Evolutionary conservation across 306 rosid genomes (phyloP), one percentile per base, ranked within the genome.

Genomic region (Cicer yamashitae): DNA sequence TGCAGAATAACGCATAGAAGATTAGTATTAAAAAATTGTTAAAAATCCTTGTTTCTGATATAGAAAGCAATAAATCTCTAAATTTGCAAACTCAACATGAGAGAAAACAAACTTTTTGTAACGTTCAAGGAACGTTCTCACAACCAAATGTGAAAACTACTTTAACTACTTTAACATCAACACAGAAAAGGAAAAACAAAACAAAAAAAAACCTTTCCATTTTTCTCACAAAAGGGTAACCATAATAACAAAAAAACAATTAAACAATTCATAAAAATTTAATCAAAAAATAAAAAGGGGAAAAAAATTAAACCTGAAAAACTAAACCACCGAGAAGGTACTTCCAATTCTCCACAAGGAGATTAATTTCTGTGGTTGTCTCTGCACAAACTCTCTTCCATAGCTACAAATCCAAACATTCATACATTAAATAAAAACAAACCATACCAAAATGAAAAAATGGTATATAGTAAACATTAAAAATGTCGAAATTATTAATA

Each of bases 261-360:
- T 3, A 56, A 66, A 73, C 43, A 22, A 40, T 43, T 53, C 65
- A 73, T 50, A 41, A 48, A 40, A 75, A 46, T 10, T 10, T 37
- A 54, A 74, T 71, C 64, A 76, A 57, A 60, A 79, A 8, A 25
- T 25, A 2, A 30, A 53, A n/a, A n/a, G 6, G 7, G 7, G 10
- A 3, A 1, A 14, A 1, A 17, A 22, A 63, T 45, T 51, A 8
- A 47, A 89, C 98, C 98, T 93, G 98, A 85, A 48, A 88, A 84
- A 93, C 51, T 12, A 93, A 76, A 75, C 98, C 98, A 25, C 84
- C 93, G 44, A 93, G 86, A 78, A 93, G 90, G 83, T 89, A 93
- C 74, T 91, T 93, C 98, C 98, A 93, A 83, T 89, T 89, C 80
- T 87, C 91, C 9, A 65, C 66, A 59, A 93, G 93, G 70, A 93